Percentiles rank a stretch among this genome's conserved stretches.
phyloP scores from a whole-genome alignment of 441 rosid genomes.

The Adansonia rubrostipa region DNA sequence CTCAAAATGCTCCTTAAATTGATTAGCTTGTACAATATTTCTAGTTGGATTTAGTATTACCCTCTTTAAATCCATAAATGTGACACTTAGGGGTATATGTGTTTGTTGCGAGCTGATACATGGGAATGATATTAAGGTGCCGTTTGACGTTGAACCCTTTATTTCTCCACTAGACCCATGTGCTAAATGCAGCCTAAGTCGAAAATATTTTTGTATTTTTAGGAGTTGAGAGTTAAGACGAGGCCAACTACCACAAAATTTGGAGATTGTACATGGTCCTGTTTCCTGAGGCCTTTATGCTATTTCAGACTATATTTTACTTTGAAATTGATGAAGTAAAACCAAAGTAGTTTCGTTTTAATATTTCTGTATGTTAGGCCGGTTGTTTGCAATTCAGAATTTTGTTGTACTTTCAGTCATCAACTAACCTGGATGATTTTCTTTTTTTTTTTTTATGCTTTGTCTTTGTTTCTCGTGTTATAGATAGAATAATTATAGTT shows the following conservation, averaged over 20 bases:
- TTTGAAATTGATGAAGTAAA: not conserved
- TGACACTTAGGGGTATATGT: not conserved
- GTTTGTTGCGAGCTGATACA: not conserved
- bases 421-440: not conserved
- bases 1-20: not conserved
- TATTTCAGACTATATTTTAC: not conserved
- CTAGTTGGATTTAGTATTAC: not conserved
- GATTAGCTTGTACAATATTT: not conserved
- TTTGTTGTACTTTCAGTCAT: not conserved
- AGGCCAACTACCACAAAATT: not conserved
- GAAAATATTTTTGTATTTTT: not conserved
- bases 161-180: not conserved
- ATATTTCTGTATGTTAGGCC: not conserved
- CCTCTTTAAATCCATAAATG: not conserved
- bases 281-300: not conserved
- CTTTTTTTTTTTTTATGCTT: not conserved
- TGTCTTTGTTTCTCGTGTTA: slow-evolving; percentile 18
- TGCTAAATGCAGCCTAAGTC: not conserved
- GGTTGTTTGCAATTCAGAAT: slow-evolving; percentile 17
- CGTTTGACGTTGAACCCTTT: not conserved
- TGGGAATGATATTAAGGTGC: not conserved
- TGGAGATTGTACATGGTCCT: not conserved
- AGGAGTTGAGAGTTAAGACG: not conserved
- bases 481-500: not conserved
- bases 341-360: not conserved